Evolutionary conservation across 306 rosid species (phyloP).

Genomic region (Nissolia schottii): DNA sequence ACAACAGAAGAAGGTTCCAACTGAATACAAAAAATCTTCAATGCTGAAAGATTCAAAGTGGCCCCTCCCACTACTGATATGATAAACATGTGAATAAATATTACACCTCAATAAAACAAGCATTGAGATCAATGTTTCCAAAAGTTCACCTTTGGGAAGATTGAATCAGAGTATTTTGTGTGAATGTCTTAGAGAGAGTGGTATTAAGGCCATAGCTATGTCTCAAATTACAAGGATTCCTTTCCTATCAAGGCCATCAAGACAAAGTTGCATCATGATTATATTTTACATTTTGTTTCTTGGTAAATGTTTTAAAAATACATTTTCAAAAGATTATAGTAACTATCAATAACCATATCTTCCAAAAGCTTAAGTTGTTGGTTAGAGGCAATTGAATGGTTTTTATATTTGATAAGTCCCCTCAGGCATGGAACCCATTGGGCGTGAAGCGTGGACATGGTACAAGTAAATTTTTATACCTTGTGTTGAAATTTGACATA

Average conservation of each 20-base stretch:
- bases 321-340: not conserved
- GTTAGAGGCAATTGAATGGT: no score
- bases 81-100: not conserved
- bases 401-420: no score
- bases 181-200: not conserved
- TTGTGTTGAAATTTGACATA: no score
- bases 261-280: not conserved
- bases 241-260: not conserved
- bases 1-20: not conserved
- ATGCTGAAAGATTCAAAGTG: not conserved
- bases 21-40: not conserved
- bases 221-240: not conserved
- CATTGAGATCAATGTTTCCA: slow-evolving; percentile 4
- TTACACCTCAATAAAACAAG: not conserved
- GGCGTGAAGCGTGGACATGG: no score
- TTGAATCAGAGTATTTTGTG: not conserved
- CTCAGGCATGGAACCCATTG: no score
- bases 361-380: no score
- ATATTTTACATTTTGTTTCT: not conserved
- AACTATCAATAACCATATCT: no score
- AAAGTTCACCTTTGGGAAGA: not conserved
- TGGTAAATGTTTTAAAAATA: not conserved
- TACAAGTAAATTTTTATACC: no score
- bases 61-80: not conserved
- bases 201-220: not conserved